These are phyloP conservation scores for Chlorella sp. DNA, from an alignment of 139 green algal genomes.

Conservation along the genomic window DNA sequence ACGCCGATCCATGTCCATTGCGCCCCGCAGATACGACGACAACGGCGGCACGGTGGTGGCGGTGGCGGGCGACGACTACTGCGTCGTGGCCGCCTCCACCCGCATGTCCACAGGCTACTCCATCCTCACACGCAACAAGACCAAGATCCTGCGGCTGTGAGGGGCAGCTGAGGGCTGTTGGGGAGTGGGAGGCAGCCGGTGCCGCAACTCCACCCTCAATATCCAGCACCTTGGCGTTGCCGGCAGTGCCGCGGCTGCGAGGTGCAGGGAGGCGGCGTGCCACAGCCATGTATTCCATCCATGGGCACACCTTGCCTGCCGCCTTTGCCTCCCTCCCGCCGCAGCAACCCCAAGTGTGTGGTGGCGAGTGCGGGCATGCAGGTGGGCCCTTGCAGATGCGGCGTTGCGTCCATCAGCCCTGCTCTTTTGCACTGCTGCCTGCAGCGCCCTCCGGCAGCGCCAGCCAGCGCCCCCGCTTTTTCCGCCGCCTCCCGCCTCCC, in stretches of 20 bases:
- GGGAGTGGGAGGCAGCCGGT: not conserved
- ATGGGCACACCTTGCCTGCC: too few species aligned
- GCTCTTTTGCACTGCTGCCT: too few species aligned
- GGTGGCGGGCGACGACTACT: conserved; percentile 96
- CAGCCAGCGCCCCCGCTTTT: too few species aligned
- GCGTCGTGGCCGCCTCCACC: conserved; percentile 92
- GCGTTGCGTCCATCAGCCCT: too few species aligned
- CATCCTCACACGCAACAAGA: conserved; percentile 90
- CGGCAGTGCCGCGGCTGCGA: too few species aligned
- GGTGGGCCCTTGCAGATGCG: not conserved
- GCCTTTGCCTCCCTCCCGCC: too few species aligned
- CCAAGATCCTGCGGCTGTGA: conserved; percentile 88
- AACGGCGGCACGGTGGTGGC: conserved; percentile 86
- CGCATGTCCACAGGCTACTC: conserved; percentile 95
- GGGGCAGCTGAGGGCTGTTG: not conserved
- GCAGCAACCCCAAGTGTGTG: conserved; percentile 83
- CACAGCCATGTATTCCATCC: too few species aligned
- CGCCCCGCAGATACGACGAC: conserved; percentile 38
- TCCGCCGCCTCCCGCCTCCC: too few species aligned
- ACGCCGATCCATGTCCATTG: not conserved
- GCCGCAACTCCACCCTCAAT: too few species aligned
- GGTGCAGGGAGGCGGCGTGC: too few species aligned
- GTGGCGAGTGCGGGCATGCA: conserved; percentile 93
- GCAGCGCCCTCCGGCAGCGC: too few species aligned
- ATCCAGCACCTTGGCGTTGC: too few species aligned